Evolutionary conservation across 176 grass and related monocot species (phyloP).

Genomic region (Rhynchospora tenuis): DNA sequence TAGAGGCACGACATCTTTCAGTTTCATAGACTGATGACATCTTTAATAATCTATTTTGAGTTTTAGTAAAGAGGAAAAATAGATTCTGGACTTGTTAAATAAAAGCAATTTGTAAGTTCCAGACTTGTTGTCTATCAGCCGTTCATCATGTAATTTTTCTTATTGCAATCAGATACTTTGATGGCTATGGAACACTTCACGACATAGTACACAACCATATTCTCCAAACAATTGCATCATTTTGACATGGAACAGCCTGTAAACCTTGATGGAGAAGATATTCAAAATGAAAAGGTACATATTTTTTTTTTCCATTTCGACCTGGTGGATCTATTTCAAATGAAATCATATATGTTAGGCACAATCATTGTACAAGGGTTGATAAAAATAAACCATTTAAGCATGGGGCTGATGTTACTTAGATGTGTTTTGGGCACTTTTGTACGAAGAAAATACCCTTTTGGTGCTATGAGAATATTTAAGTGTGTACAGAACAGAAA

Average conservation of each 20-base stretch:
- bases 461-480: not conserved
- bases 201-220: constrained; percentile 94
- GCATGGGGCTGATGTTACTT: not conserved
- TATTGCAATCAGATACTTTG: constrained; percentile 56
- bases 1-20: no score
- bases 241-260: constrained; percentile 95
- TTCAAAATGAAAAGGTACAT: constrained; percentile 88
- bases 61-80: not conserved
- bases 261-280: constrained; percentile 89
- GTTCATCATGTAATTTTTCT: not conserved
- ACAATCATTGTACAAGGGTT: not conserved
- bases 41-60: not conserved
- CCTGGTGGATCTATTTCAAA: not conserved
- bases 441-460: not conserved
- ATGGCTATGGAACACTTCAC: constrained; percentile 75
- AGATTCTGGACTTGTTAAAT: not conserved
- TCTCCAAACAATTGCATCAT: constrained; percentile 84
- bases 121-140: not conserved
- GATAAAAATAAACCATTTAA: not conserved
- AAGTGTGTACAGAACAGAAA: no score
- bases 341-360: not conserved
- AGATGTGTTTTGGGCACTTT: not conserved
- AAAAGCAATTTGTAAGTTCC: not conserved
- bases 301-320: not conserved
- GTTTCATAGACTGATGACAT: no score